Conservation (phyloP, 106 monocot species). For the Narthecium ossifragum region DNA sequence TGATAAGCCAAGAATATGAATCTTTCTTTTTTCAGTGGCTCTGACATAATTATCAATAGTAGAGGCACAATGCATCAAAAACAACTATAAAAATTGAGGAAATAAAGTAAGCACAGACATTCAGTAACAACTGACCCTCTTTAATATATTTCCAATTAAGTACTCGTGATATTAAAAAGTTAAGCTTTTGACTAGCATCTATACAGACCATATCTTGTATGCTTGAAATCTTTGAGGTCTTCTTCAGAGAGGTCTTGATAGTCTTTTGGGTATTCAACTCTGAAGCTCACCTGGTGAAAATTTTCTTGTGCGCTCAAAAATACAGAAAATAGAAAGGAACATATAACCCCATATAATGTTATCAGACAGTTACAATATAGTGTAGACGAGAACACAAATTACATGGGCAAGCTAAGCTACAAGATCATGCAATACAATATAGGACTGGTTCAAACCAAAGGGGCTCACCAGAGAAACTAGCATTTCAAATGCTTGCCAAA, state of each 20-base stretch:
- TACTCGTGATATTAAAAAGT: too few relatives aligned
- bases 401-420: background rate
- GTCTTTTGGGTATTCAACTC: conserved; percentile 82
- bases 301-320: background rate
- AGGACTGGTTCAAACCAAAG: background rate
- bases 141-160: too few relatives aligned
- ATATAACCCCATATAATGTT: background rate
- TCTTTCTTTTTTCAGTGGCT: too few relatives aligned
- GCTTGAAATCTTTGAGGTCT: conserved; percentile 87
- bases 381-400: background rate
- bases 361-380: background rate
- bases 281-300: conserved; percentile 56
- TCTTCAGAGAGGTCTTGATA: conserved; percentile 72
- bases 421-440: background rate
- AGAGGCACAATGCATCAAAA: too few relatives aligned
- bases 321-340: background rate
- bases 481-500: conserved; percentile 62
- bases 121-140: too few relatives aligned
- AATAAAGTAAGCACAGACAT: too few relatives aligned
- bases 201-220: conserved; percentile 91
- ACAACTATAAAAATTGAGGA: too few relatives aligned
- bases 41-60: too few relatives aligned
- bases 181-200: too few relatives aligned
- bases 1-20: too few relatives aligned
- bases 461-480: conserved; percentile 76